Evolutionary conservation across 2,329 filamentous ascomycete species (phyloP).

Genomic region (Pseudopithomyces maydicus): DNA sequence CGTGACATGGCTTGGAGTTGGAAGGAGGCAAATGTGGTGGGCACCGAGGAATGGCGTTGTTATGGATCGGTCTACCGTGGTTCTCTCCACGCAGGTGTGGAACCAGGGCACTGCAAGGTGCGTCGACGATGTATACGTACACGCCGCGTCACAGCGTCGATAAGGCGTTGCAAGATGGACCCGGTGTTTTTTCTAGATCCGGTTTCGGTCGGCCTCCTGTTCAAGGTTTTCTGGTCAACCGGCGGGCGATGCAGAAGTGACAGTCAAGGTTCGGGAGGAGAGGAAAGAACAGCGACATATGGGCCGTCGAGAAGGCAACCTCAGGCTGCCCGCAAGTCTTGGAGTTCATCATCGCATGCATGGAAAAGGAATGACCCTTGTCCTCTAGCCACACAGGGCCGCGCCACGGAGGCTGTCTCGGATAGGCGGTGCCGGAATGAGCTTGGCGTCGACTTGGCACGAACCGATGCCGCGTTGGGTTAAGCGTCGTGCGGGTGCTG

Average conservation of each 20-base stretch:
- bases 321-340: background rate
- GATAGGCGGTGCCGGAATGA: background rate
- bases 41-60: background rate
- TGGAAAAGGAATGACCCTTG: constrained; percentile 4
- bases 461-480: background rate
- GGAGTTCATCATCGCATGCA: background rate
- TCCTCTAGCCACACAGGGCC: constrained; percentile 4
- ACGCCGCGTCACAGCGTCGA: background rate
- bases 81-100: background rate
- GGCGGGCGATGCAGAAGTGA: background rate
- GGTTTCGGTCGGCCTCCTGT: background rate
- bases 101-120: background rate
- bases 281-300: background rate
- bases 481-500: background rate
- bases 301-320: background rate
- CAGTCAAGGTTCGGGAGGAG: background rate
- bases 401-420: background rate
- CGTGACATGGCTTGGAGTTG: constrained; percentile 6
- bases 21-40: background rate
- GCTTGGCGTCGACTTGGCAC: constrained; percentile 2
- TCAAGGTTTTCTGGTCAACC: background rate
- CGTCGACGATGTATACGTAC: too few species aligned
- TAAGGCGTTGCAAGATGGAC: background rate
- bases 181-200: background rate
- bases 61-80: too few species aligned